Evolutionary conservation across 1,139 yeast species (phyloP), one percentile per base, ranked within the genome.

Genomic region (Wickerhamiella pararugosa): DNA sequence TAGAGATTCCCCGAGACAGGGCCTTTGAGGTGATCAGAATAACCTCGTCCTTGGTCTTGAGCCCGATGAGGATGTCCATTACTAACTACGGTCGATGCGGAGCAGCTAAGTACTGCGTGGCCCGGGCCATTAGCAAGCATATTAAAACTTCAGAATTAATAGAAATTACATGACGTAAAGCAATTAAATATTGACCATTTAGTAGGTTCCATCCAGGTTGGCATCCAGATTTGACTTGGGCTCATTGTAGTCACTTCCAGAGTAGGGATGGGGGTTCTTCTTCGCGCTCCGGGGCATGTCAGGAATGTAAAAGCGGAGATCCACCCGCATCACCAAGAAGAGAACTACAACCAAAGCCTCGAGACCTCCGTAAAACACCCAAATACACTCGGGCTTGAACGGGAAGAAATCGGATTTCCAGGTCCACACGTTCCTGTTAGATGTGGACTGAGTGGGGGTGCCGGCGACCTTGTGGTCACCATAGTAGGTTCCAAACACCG

Each of bases 21-120:
- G 97, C 94, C 61, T 81, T 84, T 21, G 96, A 86, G 11, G 97
- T 82, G 56, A 95, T 96, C 47, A 87, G 63, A 49, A 90, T 69
- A 35, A 90, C 94, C 47, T 78, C 71, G 55, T 84, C 93, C 54
- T 74, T 67, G 33, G 87, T 81, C 56, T 74, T 79, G 54, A 90
- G 79, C 46, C 97, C 97, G 53, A 90, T 68, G 47, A 87, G 67
- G 56, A 87, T 77, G 67, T 90, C 97, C 98, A 90, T 86, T 29
- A 38, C 33, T 15, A 38, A 38, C 21, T 15, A 15, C 21, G 21
- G 21, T 15, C 3, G 21, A 15, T 15, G 21, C 21, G 21, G 21
- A 15, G 21, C 21, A 15, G 21, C 21, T 15, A 15, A 15, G 21
- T 15, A 15, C 21, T 15, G 21, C 21, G 21, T 15, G 21, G 21